A percentile compares a stretch with the other conserved stretches of the same genome.
Conservation (phyloP, 768 basidiomycete genomes). For the Boletus reticulatus region DNA sequence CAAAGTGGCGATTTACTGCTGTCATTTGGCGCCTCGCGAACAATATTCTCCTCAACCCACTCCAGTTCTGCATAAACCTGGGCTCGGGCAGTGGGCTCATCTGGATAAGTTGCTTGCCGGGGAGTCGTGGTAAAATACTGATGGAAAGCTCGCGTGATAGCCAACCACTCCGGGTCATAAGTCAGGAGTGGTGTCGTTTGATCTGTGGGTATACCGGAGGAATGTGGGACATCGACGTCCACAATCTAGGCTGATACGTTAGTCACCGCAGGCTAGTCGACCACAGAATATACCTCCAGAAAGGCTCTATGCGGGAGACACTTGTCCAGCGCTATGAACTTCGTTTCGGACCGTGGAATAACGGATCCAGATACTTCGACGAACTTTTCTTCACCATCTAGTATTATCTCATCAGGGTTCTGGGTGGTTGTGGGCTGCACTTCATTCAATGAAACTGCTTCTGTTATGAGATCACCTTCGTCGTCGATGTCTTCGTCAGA, state of each 20-base stretch:
- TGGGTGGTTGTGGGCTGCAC: constrained; percentile 30
- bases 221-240: constrained; percentile 46
- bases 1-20: constrained; percentile 10
- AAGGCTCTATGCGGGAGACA: constrained; percentile 75
- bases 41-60: constrained; percentile 68
- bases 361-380: constrained; percentile 35
- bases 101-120: constrained; percentile 58
- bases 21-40: constrained; percentile 12
- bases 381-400: constrained; percentile 45
- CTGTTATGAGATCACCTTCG: constrained; percentile 3
- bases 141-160: constrained; percentile 85
- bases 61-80: constrained; percentile 57
- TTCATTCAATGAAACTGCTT: constrained; percentile 29
- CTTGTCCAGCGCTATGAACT: constrained; percentile 90
- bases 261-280: neutral
- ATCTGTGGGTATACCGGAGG: constrained; percentile 8
- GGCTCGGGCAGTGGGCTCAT: constrained; percentile 43
- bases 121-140: constrained; percentile 62
- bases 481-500: constrained; percentile 33
- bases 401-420: constrained; percentile 53
- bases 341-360: constrained; percentile 44
- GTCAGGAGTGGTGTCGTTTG: constrained; percentile 41
- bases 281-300: constrained; percentile 58
- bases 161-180: constrained; percentile 93
- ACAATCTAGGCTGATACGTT: constrained; percentile 51